phyloP scores from a whole-genome alignment of 2,329 filamentous ascomycete genomes.

The Paraphaeosphaeria sporulosa region DNA sequence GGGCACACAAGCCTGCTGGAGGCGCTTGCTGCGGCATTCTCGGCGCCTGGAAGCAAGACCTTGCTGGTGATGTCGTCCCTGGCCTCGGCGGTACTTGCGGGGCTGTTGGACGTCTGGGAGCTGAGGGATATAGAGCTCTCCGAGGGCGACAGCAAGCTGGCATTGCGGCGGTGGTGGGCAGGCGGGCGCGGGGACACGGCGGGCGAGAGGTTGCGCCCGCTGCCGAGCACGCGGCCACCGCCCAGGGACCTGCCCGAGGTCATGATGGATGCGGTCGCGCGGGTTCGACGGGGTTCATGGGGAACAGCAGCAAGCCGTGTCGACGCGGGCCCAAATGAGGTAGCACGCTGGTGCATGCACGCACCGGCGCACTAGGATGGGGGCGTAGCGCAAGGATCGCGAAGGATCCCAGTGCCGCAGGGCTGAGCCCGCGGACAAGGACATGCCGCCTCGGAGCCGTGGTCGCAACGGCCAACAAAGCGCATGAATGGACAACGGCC shows the following conservation, averaged over 20 bases:
- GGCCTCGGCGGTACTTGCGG: slow-evolving; percentile 71
- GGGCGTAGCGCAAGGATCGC: slow-evolving; percentile 27
- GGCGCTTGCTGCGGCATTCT: slow-evolving; percentile 63
- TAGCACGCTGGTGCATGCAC: slow-evolving; percentile 10
- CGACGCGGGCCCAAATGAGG: slow-evolving; percentile 1
- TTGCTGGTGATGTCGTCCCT: slow-evolving; percentile 80
- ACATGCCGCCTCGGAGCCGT: neutral
- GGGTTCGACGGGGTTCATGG: slow-evolving; percentile 28
- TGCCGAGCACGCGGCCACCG: slow-evolving; percentile 90
- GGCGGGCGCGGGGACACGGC: slow-evolving; percentile 52
- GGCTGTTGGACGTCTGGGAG: slow-evolving; percentile 77
- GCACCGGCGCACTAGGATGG: slow-evolving; percentile 12
- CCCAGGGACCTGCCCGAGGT: slow-evolving; percentile 72
- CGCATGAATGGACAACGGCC: no score
- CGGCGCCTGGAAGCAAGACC: slow-evolving; percentile 73
- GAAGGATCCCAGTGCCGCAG: slow-evolving; percentile 5
- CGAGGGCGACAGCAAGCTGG: slow-evolving; percentile 66
- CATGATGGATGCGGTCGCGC: slow-evolving; percentile 38
- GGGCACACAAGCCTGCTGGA: slow-evolving; percentile 83
- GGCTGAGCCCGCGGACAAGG: slow-evolving; percentile 6
- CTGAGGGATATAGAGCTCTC: slow-evolving; percentile 79
- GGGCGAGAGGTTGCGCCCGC: slow-evolving; percentile 81
- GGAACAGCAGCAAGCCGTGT: slow-evolving; percentile 10
- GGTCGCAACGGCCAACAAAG: neutral
- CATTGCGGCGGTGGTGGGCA: slow-evolving; percentile 49